Base-by-base conservation (phyloP, 2,329 filamentous ascomycete species). In the Aspergillus calidoustus region DNA sequence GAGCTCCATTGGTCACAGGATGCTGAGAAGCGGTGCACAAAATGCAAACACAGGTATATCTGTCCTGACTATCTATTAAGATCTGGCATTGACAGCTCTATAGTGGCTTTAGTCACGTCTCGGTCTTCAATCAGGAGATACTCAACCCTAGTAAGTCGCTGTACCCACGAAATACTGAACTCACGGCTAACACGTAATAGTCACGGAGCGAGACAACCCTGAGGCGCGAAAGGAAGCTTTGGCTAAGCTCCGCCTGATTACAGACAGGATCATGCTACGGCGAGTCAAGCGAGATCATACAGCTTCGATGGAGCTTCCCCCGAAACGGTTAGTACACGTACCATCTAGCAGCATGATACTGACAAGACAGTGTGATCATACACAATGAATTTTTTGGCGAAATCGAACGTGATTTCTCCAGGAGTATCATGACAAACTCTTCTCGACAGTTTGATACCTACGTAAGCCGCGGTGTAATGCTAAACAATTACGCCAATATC, bases 401-500 rank as follows among this genome's bases (percentile, higher is more conserved):
- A 69, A 92, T 94, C 48, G 95, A 99, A 78, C 93, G 93, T 56
- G 95, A 99, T 75, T 96, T 99, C 74, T 96, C 94, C 38, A 87
- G 88, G 59, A 97, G 92, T 70, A 96, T 99, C 82, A 99, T 98
- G 92, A 92, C 89, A 17, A 96, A 91, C 73, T 90, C 91, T 7
- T 87, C 89, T 61, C 90, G 95, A 64, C 89, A 93, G 70, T 99
- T 98, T 68, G 92, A 98, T 72, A 98, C 93, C 0, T 99, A 98
- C 68, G 95, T 98, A 43, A 90, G 92, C 19, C 91, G 93, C 66
- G 93, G 93, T 80, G 94, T 98, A 22, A 87, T 99, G 77, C 85
- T 99, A 64, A 93, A 98, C 82, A 97, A 97, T 74, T 98, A 98
- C 69, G 95, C 95, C 80, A 99, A 99, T 76, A 98, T 99, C 67